Base-by-base conservation (phyloP, 2,329 filamentous ascomycete species). In the Paecilomyces niveus region DNA sequence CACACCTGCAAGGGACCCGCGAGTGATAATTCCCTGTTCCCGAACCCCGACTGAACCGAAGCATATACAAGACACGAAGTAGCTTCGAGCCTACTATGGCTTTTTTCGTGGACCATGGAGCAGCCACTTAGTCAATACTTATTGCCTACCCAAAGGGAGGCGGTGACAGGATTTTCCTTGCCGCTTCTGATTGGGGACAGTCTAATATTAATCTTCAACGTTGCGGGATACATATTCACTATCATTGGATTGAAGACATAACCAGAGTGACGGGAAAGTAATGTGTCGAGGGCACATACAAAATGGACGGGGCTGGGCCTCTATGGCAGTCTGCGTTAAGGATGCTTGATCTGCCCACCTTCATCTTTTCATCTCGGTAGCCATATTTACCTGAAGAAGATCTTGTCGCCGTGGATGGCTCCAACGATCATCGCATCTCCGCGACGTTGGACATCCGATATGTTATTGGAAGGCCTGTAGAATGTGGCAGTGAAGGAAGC, bases 1-100 rank as follows among this genome's bases (percentile, higher is more conserved):
- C 24, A 54, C 45, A 51, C 29, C 57, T 58, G 57, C 57, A 58
- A 58, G 53, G 57, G 35, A 58, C 57, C 53, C 53, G 54, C 54
- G 18, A 51, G 54, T 56, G n/a, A 52, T 39, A 10, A 5, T 52
- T 29, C 50, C 50, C 26, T 24, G 50, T 52, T 45, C 35, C 35
- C 35, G 35, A 45, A 45, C 50, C 21, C 50, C 22, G 22, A 26
- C 13, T 29, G 26, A 52, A 52, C 50, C 50, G 22, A 18, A 55
- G 18, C 15, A 21, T 11, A 39, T 29, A 13, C 21, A 49, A 10
- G 21, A 39, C 10, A 29, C 3, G 18, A 10, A 32, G 6, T 8
- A 45, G 39, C 39, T 18, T 18, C 15, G n/a, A 45, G 2, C 39
- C n/a, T 45, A 18, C 39, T 45, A 45, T n/a, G 5, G 39, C 15